These are phyloP conservation scores for Colletotrichum gigasporum DNA, from an alignment of 2,329 filamentous ascomycete species.

Conservation along the genomic window DNA sequence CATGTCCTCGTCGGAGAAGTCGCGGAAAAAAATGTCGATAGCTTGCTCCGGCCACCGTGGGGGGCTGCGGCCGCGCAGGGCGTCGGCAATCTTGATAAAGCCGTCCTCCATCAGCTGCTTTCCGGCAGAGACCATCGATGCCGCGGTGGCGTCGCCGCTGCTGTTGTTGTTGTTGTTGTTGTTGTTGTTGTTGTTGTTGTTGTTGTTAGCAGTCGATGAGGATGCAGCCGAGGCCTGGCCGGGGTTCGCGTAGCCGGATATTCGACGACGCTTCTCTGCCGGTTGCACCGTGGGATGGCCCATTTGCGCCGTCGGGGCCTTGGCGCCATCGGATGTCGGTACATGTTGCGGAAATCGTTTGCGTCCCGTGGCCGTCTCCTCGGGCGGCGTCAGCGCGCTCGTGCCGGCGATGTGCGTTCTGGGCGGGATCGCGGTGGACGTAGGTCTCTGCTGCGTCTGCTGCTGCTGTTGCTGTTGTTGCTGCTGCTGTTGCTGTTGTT, in stretches of 20 bases:
- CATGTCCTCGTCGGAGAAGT: conserved; percentile 65
- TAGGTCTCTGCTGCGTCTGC: conserved; percentile 39
- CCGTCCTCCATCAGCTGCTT: conserved; percentile 46
- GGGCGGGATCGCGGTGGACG: conserved; percentile 48
- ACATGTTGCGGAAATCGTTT: conserved; percentile 49
- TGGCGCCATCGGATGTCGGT: conserved; percentile 21
- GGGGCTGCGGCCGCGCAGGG: conserved; percentile 47
- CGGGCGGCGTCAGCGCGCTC: conserved; percentile 64
- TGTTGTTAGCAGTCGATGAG: conserved; percentile 38
- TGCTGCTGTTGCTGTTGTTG: conserved; percentile 30
- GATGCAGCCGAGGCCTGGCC: conserved; percentile 7
- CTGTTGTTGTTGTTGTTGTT: too few relatives aligned
- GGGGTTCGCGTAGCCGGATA: conserved; percentile 38
- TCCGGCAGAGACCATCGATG: conserved; percentile 35
- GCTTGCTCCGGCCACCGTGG: conserved; percentile 66
- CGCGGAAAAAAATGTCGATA: conserved; percentile 67
- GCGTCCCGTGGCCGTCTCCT: conserved; percentile 56
- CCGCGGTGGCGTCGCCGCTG: conserved; percentile 38
- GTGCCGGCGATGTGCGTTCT: conserved; percentile 49
- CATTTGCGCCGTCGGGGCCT: conserved; percentile 29
- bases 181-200: too few relatives aligned
- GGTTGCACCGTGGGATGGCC: conserved; percentile 24
- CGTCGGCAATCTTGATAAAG: conserved; percentile 47
- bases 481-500: conserved; percentile 32
- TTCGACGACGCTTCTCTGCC: conserved; percentile 46